Conservation (phyloP, 306 rosid genomes). For the Echinosophora koreensis region DNA sequence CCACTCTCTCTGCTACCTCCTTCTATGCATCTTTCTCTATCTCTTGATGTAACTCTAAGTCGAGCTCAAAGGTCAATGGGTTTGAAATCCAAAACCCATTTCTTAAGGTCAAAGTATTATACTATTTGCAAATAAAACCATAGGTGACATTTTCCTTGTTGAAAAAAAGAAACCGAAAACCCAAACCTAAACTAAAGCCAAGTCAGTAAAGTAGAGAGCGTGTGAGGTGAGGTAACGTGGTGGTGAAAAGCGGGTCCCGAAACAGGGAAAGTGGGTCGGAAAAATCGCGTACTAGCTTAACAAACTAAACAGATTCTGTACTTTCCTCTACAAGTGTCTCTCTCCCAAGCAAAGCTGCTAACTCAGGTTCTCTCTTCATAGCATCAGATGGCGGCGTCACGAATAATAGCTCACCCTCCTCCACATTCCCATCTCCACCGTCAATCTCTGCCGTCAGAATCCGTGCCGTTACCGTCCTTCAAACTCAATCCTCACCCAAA, state of each 20-base stretch:
- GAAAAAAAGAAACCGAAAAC: too few relatives aligned
- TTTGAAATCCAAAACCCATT: too few relatives aligned
- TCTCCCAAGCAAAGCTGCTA: not conserved
- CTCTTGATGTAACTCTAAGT: too few relatives aligned
- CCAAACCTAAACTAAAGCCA: too few relatives aligned
- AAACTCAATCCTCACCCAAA: constrained; percentile 34
- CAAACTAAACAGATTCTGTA: not conserved
- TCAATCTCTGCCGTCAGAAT: constrained; percentile 45
- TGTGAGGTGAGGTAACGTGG: too few relatives aligned
- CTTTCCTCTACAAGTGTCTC: not conserved
- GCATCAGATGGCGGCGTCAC: constrained; percentile 54
- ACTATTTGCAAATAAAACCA: too few relatives aligned
- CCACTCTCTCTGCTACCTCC: too few relatives aligned
- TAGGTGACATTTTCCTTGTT: too few relatives aligned
- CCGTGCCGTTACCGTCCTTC: not conserved
- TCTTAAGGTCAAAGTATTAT: too few relatives aligned
- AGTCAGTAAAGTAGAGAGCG: too few relatives aligned
- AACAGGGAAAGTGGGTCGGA: not conserved
- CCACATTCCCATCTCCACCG: constrained; percentile 20
- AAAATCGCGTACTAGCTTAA: not conserved
- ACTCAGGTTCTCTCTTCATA: not conserved
- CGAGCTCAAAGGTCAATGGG: too few relatives aligned
- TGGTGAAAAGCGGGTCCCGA: not conserved
- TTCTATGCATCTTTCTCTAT: too few relatives aligned
- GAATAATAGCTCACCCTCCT: constrained; percentile 44